A percentile compares a stretch with the other conserved stretches of the same genome.
Evolutionary conservation across 495 filamentous ascomycete species (phyloP).

Genomic region (Trypethelium eluteriae): DNA sequence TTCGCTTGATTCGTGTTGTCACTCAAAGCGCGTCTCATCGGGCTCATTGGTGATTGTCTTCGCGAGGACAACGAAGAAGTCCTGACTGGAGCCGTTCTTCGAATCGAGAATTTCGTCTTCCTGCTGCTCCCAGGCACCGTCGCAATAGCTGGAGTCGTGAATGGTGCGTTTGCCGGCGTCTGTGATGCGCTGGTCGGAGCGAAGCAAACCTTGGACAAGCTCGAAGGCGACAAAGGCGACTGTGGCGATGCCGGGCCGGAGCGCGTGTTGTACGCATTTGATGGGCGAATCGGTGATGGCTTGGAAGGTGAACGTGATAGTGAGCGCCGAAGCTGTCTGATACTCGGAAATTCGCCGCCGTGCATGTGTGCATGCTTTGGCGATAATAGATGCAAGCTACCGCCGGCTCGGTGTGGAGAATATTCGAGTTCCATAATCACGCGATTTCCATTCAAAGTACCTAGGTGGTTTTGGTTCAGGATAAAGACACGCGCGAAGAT

Average conservation of each 20-base stretch:
- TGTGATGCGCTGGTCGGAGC: slow-evolving; percentile 15
- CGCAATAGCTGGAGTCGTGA: slow-evolving; percentile 15
- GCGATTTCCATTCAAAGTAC: not conserved
- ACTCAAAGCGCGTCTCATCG: slow-evolving; percentile 64
- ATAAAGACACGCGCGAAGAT: not conserved
- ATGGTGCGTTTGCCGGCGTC: slow-evolving; percentile 15
- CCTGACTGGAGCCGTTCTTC: slow-evolving; percentile 43
- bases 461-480: not conserved
- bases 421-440: slow-evolving; percentile 35
- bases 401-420: slow-evolving; percentile 44
- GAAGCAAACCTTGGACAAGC: slow-evolving; percentile 24
- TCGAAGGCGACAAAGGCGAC: slow-evolving; percentile 38
- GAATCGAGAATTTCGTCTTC: slow-evolving; percentile 27
- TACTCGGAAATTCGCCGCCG: slow-evolving; percentile 67
- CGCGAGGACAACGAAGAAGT: slow-evolving; percentile 38
- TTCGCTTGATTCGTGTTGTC: slow-evolving; percentile 67
- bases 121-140: slow-evolving; percentile 15
- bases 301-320: slow-evolving; percentile 84
- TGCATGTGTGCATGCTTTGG: slow-evolving; percentile 73
- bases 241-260: slow-evolving; percentile 28
- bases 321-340: slow-evolving; percentile 72
- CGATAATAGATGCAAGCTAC: slow-evolving; percentile 73
- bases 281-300: slow-evolving; percentile 54
- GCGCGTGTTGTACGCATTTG: slow-evolving; percentile 39
- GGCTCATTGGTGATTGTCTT: slow-evolving; percentile 63